These are phyloP conservation scores for Apophysomyces ossiformis DNA, from an alignment of 371 early-diverging fungal species.

Conservation along the genomic window DNA sequence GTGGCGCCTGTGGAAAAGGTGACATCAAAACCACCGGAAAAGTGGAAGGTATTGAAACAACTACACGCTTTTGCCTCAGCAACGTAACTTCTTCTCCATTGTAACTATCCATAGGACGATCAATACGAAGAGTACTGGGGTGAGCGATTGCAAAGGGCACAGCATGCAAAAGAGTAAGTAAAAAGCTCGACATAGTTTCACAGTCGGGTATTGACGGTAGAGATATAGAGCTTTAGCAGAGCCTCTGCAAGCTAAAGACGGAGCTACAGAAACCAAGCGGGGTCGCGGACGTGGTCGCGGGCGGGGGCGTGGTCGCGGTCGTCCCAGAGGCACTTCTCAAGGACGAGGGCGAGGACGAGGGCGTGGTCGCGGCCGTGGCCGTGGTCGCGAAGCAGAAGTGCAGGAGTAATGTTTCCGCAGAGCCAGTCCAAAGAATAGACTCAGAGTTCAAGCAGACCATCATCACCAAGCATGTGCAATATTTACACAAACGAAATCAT, in stretches of 20 bases:
- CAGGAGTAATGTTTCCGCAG: not conserved
- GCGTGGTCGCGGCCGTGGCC: too few species aligned
- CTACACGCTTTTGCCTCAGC: too few species aligned
- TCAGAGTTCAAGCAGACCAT: not conserved
- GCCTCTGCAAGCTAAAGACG: not conserved
- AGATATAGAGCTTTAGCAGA: not conserved
- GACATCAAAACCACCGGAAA: not conserved
- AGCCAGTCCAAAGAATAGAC: not conserved
- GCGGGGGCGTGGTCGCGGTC: not conserved
- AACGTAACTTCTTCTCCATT: too few species aligned
- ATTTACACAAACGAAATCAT: not conserved
- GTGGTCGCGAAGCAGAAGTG: too few species aligned
- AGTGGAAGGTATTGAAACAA: not conserved
- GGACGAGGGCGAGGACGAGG: constrained; percentile 1
- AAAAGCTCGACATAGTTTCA: not conserved
- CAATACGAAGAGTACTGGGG: constrained; percentile 7
- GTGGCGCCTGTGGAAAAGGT: not conserved
- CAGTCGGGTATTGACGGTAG: not conserved
- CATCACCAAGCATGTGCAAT: not conserved
- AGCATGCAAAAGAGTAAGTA: not conserved
- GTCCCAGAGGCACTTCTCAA: not conserved
- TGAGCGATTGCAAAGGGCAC: not conserved
- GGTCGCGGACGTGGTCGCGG: constrained; percentile 6
- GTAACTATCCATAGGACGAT: not conserved
- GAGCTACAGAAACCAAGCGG: not conserved